Base-by-base conservation (phyloP, 2,329 filamentous ascomycete species). In the Diaporthe caulivora region DNA sequence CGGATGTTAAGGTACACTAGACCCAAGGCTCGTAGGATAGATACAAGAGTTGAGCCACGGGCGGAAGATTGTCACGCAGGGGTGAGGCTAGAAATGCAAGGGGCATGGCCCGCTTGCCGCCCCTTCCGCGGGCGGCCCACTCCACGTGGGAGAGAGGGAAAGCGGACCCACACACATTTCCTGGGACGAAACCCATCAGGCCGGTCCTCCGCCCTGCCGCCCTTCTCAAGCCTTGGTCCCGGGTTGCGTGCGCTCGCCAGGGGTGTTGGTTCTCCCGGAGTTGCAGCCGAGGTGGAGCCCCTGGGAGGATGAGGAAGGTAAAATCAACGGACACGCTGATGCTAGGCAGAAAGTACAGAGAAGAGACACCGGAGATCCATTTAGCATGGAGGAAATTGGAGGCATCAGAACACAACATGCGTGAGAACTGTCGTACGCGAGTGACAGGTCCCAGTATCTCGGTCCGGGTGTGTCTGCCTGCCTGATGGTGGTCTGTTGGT, bases 161-260 rank as follows among this genome's bases (percentile, higher is more conserved):
- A 11, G 15, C 15, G 24, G 58, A 17, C 37, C 58, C 58, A 42
- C 37, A 40, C 4, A 62, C 40, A 44, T 34, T 34, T n/a, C 37
- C 57, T 7, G 10, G 37, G 24, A 29, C 54, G 54, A 37, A 37
- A 40, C 31, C 54, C 54, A 8, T 37, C 54, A 57, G 54, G 29
- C 18, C 8, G 13, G 49, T 13, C 47, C 47, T n/a, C 26, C 9
- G 29, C 17, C 53, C 29, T 21, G 53, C 29, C 6, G 1, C 7
- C 54, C 6, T 34, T 10, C 34, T 18, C 34, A 15, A 13, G 40
- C 57, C 17, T 31, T 31, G n/a, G 24, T 44, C 8, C 60, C 40
- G n/a, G 58, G n/a, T 37, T 62, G 37, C 57, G 57, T 47, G 58
- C 58, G 58, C n/a, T 62, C 58, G 60, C 60, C 60, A 64, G 34